A percentile compares a stretch with the other conserved stretches of the same genome.
phyloP scores from a whole-genome alignment of 129 eudicot species.

The carrot (Daucus carota) region DH1_v3.0 NC_030389.2:7298001-7298500 shows the following conservation, averaged over 20 bases:
- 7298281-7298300: constrained; percentile 2
- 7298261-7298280: background rate
- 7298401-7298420: constrained; percentile 11
- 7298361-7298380: constrained; percentile 22
- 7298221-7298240: background rate
- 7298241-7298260: background rate
- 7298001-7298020: too few species aligned
- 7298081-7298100: too few species aligned
- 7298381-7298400: constrained; percentile 31
- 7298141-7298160: too few species aligned
- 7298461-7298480: constrained; percentile 17
- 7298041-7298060: too few species aligned
- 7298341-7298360: constrained; percentile 8
- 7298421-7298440: constrained; percentile 21
- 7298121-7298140: too few species aligned
- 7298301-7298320: background rate
- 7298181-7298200: background rate
- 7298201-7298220: background rate
- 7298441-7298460: constrained; percentile 83
- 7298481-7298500: background rate
- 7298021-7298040: too few species aligned
- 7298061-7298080: too few species aligned
- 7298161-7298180: background rate
- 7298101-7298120: too few species aligned
- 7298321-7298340: constrained; percentile 1